phyloP scores from a whole-genome alignment of 2,329 filamentous ascomycete genomes.

The Cytospora piceae region DNA sequence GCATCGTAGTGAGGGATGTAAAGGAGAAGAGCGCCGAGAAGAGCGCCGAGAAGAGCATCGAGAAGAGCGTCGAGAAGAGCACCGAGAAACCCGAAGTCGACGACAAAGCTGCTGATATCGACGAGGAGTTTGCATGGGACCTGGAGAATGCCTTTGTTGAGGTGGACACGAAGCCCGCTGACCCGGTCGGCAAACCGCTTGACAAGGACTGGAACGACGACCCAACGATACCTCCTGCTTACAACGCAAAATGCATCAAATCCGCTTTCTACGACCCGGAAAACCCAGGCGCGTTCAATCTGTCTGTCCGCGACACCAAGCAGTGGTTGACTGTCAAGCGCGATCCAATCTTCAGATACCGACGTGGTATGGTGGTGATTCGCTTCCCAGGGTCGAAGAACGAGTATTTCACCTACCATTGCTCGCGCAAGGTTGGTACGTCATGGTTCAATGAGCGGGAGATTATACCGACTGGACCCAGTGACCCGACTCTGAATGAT shows the following conservation, averaged over 20 bases:
- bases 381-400: slow-evolving; percentile 34
- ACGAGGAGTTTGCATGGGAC: slow-evolving; percentile 46
- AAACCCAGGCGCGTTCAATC: slow-evolving; percentile 48
- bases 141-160: slow-evolving; percentile 46
- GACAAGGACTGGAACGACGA: slow-evolving; percentile 48
- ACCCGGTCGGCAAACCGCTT: slow-evolving; percentile 52
- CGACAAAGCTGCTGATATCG: slow-evolving; percentile 31
- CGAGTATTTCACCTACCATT: slow-evolving; percentile 36
- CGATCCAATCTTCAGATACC: slow-evolving; percentile 48
- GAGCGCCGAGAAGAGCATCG: slow-evolving; percentile 1
- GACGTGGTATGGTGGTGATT: slow-evolving; percentile 36
- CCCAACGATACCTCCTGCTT: slow-evolving; percentile 50
- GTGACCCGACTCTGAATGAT: slow-evolving; percentile 21
- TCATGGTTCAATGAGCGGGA: slow-evolving; percentile 17
- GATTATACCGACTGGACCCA: slow-evolving; percentile 20
- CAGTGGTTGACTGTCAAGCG: slow-evolving; percentile 46
- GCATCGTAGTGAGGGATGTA: not conserved
- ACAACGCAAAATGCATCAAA: slow-evolving; percentile 47
- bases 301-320: slow-evolving; percentile 45
- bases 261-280: slow-evolving; percentile 50
- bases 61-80: slow-evolving; percentile 12
- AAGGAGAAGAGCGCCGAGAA: slow-evolving; percentile 18
- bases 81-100: slow-evolving; percentile 12
- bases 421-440: slow-evolving; percentile 16
- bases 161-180: slow-evolving; percentile 42